Evolutionary conservation across 2,329 filamentous ascomycete species (phyloP).

Genomic region (Madurella fahalii): DNA sequence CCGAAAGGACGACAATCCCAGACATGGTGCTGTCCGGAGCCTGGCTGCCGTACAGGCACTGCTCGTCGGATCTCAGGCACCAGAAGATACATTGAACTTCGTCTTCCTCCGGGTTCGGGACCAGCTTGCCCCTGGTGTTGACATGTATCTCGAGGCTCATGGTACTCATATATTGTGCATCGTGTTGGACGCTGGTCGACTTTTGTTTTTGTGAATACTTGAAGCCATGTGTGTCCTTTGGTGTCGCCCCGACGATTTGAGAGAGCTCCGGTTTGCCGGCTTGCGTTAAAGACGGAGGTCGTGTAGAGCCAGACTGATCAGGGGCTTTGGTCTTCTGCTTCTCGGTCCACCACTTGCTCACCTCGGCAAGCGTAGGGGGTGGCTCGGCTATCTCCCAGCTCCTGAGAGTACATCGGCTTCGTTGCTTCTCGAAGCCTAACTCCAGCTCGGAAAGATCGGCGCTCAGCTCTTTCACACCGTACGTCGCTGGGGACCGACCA

Average conservation of each 20-base stretch:
- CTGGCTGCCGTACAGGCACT: conserved; percentile 45
- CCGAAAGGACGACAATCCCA: conserved; percentile 70
- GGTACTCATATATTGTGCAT: conserved; percentile 90
- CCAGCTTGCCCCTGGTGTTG: conserved; percentile 74
- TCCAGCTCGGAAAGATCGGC: conserved; percentile 51
- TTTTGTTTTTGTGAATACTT: conserved; percentile 77
- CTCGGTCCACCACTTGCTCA: conserved; percentile 62
- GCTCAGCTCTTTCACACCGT: conserved; percentile 48
- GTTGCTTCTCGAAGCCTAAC: conserved; percentile 46
- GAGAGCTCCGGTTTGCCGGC: conserved; percentile 49
- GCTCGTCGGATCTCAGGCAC: conserved; percentile 76
- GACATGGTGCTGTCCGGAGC: conserved; percentile 50
- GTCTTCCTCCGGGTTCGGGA: conserved; percentile 87
- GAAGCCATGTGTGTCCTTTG: conserved; percentile 75
- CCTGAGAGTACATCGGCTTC: conserved; percentile 56
- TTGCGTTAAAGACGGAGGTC: conserved; percentile 14
- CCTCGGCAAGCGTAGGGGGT: conserved; percentile 68
- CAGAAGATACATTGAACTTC: conserved; percentile 87
- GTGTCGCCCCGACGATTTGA: conserved; percentile 86
- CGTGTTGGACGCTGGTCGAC: conserved; percentile 73
- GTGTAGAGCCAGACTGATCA: conserved; percentile 13
- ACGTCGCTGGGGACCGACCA: conserved; percentile 52
- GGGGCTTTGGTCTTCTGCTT: conserved; percentile 28
- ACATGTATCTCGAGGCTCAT: conserved; percentile 94
- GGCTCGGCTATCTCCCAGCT: conserved; percentile 72